These are phyloP conservation scores for Trichocomaceae sp. DNA, from an alignment of 2,329 filamentous ascomycete species.

Conservation along the genomic window DNA sequence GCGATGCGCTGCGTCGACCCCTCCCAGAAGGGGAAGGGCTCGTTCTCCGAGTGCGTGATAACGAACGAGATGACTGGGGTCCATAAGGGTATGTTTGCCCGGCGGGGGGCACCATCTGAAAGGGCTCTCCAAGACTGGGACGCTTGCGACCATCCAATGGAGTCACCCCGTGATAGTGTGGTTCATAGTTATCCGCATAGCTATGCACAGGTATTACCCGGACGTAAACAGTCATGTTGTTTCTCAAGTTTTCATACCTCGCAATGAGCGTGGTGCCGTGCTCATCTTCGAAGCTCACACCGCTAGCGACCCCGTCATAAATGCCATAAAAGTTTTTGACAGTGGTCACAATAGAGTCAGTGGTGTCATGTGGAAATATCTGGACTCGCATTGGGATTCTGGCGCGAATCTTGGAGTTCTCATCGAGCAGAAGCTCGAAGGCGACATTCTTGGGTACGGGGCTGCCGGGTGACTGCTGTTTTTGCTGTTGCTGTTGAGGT, in stretches of 20 bases:
- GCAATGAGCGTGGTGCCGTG: constrained; percentile 87
- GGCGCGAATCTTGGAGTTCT: constrained; percentile 52
- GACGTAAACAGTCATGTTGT: constrained; percentile 91
- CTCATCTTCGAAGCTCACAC: constrained; percentile 92
- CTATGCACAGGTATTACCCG: constrained; percentile 63
- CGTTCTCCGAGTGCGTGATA: constrained; percentile 66
- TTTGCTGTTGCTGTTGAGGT: too few species aligned
- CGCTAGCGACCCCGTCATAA: constrained; percentile 71
- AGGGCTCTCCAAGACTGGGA: constrained; percentile 56
- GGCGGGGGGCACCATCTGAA: constrained; percentile 55
- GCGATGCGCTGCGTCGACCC: constrained; percentile 71
- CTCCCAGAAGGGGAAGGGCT: constrained; percentile 69
- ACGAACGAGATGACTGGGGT: constrained; percentile 59
- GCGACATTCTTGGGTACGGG: constrained; percentile 54
- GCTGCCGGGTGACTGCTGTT: constrained; percentile 31
- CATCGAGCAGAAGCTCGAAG: constrained; percentile 56
- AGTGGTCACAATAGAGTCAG: constrained; percentile 94
- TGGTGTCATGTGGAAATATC: constrained; percentile 92
- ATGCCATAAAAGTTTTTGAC: constrained; percentile 99
- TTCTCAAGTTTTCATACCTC: constrained; percentile 87
- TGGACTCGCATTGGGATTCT: constrained; percentile 64
- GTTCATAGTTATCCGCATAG: constrained; percentile 41
- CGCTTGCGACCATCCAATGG: constrained; percentile 49
- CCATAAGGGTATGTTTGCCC: constrained; percentile 49
- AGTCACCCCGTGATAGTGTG: constrained; percentile 42